These are phyloP conservation scores for Pirum gemmata DNA, from an alignment of 78 protist genomes.

Conservation along the genomic window DNA sequence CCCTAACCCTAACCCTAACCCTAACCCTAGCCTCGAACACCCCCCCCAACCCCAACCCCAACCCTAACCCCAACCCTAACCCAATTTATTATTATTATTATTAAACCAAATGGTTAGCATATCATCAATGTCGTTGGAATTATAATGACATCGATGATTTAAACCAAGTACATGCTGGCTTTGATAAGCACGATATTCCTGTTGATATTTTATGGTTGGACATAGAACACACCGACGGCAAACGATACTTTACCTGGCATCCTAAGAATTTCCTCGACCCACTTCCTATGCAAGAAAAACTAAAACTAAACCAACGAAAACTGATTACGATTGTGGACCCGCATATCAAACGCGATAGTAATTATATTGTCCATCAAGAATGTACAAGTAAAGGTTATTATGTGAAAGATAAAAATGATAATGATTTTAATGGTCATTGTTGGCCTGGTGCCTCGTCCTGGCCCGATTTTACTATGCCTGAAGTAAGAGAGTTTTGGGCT, in stretches of 20 bases:
- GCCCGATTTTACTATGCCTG: conserved; percentile 77
- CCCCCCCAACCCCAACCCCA: too few species aligned
- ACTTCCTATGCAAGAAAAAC: conserved; percentile 53
- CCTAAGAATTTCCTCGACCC: conserved; percentile 79
- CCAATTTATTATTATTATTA: too few species aligned
- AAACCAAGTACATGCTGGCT: conserved; percentile 64
- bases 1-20: too few species aligned
- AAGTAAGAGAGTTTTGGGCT: conserved; percentile 87
- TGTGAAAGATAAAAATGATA: conserved; percentile 68
- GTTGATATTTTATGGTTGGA: conserved; percentile 97
- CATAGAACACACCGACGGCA: conserved; percentile 97
- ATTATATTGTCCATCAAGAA: conserved; percentile 76
- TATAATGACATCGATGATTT: conserved; percentile 70
- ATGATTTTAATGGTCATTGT: conserved; percentile 89
- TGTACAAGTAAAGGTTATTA: conserved; percentile 65
- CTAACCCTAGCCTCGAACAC: too few species aligned
- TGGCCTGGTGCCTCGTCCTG: conserved; percentile 93
- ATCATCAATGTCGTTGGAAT: conserved; percentile 99
- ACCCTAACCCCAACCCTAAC: too few species aligned
- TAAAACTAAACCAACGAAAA: conserved; percentile 54
- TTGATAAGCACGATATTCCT: conserved; percentile 84
- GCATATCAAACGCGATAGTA: conserved; percentile 80
- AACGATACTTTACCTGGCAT: conserved; percentile 97
- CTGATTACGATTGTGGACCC: conserved; percentile 82
- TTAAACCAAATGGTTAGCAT: conserved; percentile 81